Evolutionary conservation across 1,284 basidiomycete species (phyloP).

Genomic region (Microstroma glucosiphilum): DNA sequence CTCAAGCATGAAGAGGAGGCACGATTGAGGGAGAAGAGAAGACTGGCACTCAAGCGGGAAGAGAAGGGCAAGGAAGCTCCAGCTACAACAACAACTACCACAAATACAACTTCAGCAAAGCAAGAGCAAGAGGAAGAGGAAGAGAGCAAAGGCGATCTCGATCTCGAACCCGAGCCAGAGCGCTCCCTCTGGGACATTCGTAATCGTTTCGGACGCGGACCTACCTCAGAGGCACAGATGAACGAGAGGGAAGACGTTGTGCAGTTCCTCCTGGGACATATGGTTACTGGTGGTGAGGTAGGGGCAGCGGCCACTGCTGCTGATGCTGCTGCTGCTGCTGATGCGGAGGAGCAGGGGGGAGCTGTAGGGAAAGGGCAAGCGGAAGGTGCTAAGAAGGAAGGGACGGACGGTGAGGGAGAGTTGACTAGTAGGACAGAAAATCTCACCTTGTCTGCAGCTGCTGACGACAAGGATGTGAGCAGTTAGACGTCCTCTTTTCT

Average conservation of each 20-base stretch:
- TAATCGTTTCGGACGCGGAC: conserved; percentile 44
- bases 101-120: background rate
- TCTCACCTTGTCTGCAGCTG: no score
- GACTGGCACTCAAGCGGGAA: background rate
- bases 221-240: conserved; percentile 50
- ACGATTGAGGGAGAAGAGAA: conserved; percentile 13
- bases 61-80: background rate
- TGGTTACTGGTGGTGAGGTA: conserved; percentile 13
- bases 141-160: no score
- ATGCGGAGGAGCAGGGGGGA: background rate
- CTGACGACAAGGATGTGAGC: no score
- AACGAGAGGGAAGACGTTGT: conserved; percentile 41
- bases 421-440: no score
- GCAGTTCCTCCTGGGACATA: conserved; percentile 35
- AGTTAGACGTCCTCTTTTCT: no score
- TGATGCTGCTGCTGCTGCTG: background rate
- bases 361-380: background rate
- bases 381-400: background rate
- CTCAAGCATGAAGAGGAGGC: background rate
- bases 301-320: background rate
- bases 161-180: background rate
- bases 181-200: conserved; percentile 46
- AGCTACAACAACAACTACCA: background rate
- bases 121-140: conserved; percentile 15
- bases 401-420: background rate